These are phyloP conservation scores for Colletotrichum graminicola DNA, from an alignment of 2,329 filamentous ascomycete genomes.

Conservation along the genomic window DNA sequence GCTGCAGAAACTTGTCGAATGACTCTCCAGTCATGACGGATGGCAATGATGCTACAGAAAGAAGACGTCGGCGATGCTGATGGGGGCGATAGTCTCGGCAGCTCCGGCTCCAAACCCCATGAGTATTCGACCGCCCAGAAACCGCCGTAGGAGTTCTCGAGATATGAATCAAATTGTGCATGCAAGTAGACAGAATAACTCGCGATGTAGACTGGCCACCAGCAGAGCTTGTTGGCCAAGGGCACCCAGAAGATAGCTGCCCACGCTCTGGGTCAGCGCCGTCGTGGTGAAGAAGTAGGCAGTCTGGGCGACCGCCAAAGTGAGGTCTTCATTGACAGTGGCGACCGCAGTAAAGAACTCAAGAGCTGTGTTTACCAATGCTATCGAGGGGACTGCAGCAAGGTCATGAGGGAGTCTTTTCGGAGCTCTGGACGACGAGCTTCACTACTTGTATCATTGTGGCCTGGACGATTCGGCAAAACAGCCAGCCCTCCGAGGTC, in stretches of 20 bases:
- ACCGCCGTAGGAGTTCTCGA: constrained; percentile 55
- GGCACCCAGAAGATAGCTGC: constrained; percentile 62
- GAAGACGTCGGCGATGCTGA: constrained; percentile 68
- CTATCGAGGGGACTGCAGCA: constrained; percentile 58
- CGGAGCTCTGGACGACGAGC: constrained; percentile 43
- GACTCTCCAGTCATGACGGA: constrained; percentile 60
- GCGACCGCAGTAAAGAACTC: constrained; percentile 58
- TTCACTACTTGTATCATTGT: too few species aligned
- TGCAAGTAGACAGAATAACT: constrained; percentile 58
- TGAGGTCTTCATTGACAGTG: constrained; percentile 47
- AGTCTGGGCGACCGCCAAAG: constrained; percentile 55
- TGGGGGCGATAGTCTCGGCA: constrained; percentile 61
- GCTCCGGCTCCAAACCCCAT: constrained; percentile 67
- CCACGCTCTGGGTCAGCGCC: constrained; percentile 61
- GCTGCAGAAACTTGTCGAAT: constrained; percentile 65
- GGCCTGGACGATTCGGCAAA: too few species aligned
- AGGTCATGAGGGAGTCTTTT: constrained; percentile 11
- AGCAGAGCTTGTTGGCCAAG: constrained; percentile 59
- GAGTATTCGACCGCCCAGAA: constrained; percentile 62
- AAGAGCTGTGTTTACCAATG: constrained; percentile 60
- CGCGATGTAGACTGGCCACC: constrained; percentile 57
- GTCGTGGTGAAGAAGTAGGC: constrained; percentile 67
- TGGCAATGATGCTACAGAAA: constrained; percentile 66
- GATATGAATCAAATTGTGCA: constrained; percentile 57
- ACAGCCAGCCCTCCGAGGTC: too few species aligned